Evolutionary conservation across 106 monocot genomes (phyloP).

Genomic region (Allium cepa): DNA sequence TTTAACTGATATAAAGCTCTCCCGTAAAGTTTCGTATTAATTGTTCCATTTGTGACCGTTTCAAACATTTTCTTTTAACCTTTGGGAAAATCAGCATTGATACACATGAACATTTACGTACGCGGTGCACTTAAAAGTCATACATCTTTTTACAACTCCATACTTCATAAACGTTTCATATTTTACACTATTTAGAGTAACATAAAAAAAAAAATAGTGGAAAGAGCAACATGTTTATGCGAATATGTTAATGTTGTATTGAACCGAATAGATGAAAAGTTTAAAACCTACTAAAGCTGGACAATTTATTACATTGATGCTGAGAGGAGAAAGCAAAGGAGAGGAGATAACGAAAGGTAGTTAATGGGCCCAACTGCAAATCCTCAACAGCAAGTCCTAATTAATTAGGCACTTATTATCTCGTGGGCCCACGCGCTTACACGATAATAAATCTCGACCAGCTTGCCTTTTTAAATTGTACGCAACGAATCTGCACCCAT

Average conservation of each 20-base stretch:
- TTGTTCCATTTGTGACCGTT: too few relatives aligned
- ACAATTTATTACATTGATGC: neutral
- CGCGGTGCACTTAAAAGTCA: too few relatives aligned
- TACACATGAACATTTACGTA: too few relatives aligned
- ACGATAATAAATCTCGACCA: too few relatives aligned
- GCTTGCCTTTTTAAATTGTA: neutral
- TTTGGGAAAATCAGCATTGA: too few relatives aligned
- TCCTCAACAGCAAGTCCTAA: neutral
- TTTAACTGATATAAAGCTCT: too few relatives aligned
- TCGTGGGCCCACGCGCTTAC: neutral
- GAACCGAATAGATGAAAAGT: neutral
- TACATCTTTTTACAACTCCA: too few relatives aligned
- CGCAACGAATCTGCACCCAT: neutral
- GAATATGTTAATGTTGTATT: neutral
- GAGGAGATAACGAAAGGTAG: neutral
- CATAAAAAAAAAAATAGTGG: too few relatives aligned
- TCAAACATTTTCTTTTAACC: too few relatives aligned
- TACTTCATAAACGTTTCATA: too few relatives aligned
- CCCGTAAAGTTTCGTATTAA: too few relatives aligned
- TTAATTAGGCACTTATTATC: neutral
- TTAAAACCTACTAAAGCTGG: neutral
- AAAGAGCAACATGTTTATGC: neutral
- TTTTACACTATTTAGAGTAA: too few relatives aligned
- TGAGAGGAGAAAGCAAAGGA: neutral
- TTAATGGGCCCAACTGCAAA: neutral